Conservation (phyloP, 768 basidiomycete genomes). For the Neoboletus magnificus region DNA sequence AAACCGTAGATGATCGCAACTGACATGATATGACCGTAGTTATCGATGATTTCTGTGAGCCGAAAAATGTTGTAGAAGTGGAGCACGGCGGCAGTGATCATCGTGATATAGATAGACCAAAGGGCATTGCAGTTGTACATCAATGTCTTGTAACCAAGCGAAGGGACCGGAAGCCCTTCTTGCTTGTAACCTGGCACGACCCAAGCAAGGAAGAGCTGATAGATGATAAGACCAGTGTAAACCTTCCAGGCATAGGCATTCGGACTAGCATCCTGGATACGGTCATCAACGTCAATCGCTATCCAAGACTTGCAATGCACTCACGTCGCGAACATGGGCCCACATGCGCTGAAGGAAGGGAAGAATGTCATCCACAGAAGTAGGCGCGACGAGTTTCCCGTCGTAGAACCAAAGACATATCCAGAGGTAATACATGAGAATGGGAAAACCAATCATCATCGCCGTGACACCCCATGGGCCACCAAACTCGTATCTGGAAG, state of each 20-base stretch:
- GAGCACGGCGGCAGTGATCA: slow-evolving; percentile 68
- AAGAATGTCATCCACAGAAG: slow-evolving; percentile 61
- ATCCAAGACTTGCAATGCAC: slow-evolving; percentile 17
- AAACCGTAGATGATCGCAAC: slow-evolving; percentile 94
- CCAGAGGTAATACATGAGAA: slow-evolving; percentile 99
- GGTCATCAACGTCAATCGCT: not conserved
- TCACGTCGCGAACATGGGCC: slow-evolving; percentile 75
- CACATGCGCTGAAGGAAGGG: slow-evolving; percentile 85
- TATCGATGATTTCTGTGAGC: slow-evolving; percentile 91
- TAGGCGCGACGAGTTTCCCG: slow-evolving; percentile 71
- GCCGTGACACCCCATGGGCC: slow-evolving; percentile 87
- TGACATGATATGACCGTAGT: slow-evolving; percentile 94
- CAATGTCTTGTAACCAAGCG: slow-evolving; percentile 86
- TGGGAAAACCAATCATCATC: slow-evolving; percentile 93
- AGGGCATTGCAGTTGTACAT: slow-evolving; percentile 98
- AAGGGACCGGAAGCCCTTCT: slow-evolving; percentile 95
- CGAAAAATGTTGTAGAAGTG: slow-evolving; percentile 84
- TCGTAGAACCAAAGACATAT: slow-evolving; percentile 96
- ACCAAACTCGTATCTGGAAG: slow-evolving; percentile 87
- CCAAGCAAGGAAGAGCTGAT: slow-evolving; percentile 88
- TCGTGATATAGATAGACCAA: slow-evolving; percentile 76
- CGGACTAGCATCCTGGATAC: slow-evolving; percentile 79
- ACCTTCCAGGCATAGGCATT: slow-evolving; percentile 86
- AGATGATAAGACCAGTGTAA: slow-evolving; percentile 83
- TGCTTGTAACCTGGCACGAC: slow-evolving; percentile 90